A percentile compares a stretch with the other conserved stretches of the same genome.
Evolutionary conservation across 2,329 filamentous ascomycete species (phyloP).

Genomic region (Cladophialophora psammophila): DNA sequence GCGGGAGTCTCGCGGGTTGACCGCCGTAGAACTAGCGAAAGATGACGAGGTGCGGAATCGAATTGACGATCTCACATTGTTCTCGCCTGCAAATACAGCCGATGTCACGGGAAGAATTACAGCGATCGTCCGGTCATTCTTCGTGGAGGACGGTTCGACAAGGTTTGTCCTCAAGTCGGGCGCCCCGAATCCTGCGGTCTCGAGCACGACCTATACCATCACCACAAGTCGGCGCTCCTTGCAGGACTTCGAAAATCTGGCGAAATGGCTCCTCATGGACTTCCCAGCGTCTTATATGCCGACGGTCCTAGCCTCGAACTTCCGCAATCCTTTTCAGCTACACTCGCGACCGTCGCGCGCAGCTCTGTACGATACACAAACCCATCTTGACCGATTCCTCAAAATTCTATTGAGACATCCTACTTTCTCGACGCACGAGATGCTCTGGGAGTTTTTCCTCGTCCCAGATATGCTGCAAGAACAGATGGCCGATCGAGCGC

Average conservation of each 20-base stretch:
- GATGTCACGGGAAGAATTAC: slow-evolving; percentile 82
- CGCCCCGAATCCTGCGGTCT: slow-evolving; percentile 69
- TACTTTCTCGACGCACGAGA: slow-evolving; percentile 93
- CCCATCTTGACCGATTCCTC: slow-evolving; percentile 85
- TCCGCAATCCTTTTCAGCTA: slow-evolving; percentile 86
- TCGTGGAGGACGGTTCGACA: slow-evolving; percentile 94
- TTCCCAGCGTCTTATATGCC: slow-evolving; percentile 97
- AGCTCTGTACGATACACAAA: slow-evolving; percentile 84
- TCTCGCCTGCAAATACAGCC: slow-evolving; percentile 63
- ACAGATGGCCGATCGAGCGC: slow-evolving; percentile 87
- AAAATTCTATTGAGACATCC: slow-evolving; percentile 86
- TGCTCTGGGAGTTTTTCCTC: slow-evolving; percentile 98
- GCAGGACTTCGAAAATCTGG: slow-evolving; percentile 88
- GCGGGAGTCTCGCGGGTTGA: slow-evolving; percentile 85
- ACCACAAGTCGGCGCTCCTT: slow-evolving; percentile 91
- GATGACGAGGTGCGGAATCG: slow-evolving; percentile 96
- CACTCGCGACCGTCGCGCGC: slow-evolving; percentile 89
- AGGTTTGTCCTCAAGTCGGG: slow-evolving; percentile 94
- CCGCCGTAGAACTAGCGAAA: slow-evolving; percentile 94
- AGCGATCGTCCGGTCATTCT: slow-evolving; percentile 92
- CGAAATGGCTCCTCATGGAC: slow-evolving; percentile 81
- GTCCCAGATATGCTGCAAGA: slow-evolving; percentile 91
- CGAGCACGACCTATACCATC: slow-evolving; percentile 81
- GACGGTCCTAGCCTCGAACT: slow-evolving; percentile 69
- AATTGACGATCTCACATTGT: slow-evolving; percentile 90